Evolutionary conservation across 2,329 filamentous ascomycete species (phyloP), one percentile per base, ranked within the genome.

Genomic region (Tolypocladium album): DNA sequence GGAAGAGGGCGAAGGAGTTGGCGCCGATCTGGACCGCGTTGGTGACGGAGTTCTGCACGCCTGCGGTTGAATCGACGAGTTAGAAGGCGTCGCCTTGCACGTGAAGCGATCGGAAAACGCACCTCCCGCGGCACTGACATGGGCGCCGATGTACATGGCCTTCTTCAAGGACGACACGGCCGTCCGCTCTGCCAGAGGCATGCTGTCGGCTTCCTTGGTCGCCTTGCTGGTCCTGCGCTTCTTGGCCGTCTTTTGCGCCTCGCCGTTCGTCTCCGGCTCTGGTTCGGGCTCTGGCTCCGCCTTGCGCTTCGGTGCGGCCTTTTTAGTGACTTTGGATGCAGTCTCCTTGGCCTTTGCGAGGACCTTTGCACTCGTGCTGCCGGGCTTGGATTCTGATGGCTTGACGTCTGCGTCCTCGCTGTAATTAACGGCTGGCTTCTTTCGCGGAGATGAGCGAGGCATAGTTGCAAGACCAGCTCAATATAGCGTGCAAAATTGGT

Each of bases 1-100:
- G 82, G 76, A 99, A 99, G 24, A 97, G 80, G 4, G 94, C 94
- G 67, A 97, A 96, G 12, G 92, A 86, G 71, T 97, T 99, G 63
- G 89, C 92, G 58, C 92, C 92, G 64, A 96, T 92, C 57, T 91
- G 83, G 1, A 87, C 71, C 53, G 88, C 84, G 67, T 96, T 96
- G 27, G 81, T 78, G 61, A 97, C 81, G 0, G 92, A 83, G 72
- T 97, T 97, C 60, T 97, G 92, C 0, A 97, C 89, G 58, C 92
- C 90, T 92, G 66, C 45, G 27, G 47, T 61, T 36, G 57, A 53
- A 43, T 11, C 38, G 15, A 52, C 31, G 27, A 22, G 11, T 34
- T 20, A 59, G 27, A 36, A 34, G 39, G 36, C 5, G 22, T 20
- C 22, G 6, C 15, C 20, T 17, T 39, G 22, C 36, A 12, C 39